Evolutionary conservation across 2,329 filamentous ascomycete species (phyloP), one percentile per base, ranked within the genome.

Genomic region (Cryphonectria carpinicola): DNA sequence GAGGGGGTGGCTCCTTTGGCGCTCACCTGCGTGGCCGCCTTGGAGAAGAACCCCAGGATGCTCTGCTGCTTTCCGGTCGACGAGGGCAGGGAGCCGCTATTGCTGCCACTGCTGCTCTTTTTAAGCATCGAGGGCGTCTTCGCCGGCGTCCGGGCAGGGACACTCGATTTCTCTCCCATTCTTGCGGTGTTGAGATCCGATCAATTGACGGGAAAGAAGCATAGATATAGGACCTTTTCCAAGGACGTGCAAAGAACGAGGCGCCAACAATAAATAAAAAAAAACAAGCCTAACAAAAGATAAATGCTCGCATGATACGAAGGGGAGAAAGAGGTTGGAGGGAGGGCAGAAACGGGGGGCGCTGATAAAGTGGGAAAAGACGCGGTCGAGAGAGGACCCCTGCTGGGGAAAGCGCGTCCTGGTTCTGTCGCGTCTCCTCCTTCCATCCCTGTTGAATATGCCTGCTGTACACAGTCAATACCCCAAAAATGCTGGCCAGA

Each of bases 21-120:
- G 3, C 84, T 82, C 70, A 76, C 72, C 74, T 78, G 74, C 66
- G 76, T 74, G 58, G 82, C 74, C 72, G 85, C 81, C 79, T 92
- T 94, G 74, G 91, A 86, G 77, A 95, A 95, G 85, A 96, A 96
- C 60, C 92, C 92, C 49, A 94, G 84, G 71, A 96, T 94, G 67
- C 91, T 93, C 79, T 93, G 90, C 76, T 88, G 90, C 77, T 89
- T 90, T 73, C 80, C 80, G 7, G 82, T 80, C 28, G 87, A 86
- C 14, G 84, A 81, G 17, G 49, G n/a, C 7, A 41, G 39, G 25
- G 54, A 14, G 43, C n/a, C 39, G 58, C 37, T 63, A 25, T 39
- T 49, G 17, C 81, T 80, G 13, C 19, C 43, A 61, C 81, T 80
- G 61, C 81, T 80, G 58, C 82, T 78, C 76, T 87, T 82, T 76